phyloP scores from a whole-genome alignment of 1,284 basidiomycete species.

The Volvariella volvacea region DNA sequence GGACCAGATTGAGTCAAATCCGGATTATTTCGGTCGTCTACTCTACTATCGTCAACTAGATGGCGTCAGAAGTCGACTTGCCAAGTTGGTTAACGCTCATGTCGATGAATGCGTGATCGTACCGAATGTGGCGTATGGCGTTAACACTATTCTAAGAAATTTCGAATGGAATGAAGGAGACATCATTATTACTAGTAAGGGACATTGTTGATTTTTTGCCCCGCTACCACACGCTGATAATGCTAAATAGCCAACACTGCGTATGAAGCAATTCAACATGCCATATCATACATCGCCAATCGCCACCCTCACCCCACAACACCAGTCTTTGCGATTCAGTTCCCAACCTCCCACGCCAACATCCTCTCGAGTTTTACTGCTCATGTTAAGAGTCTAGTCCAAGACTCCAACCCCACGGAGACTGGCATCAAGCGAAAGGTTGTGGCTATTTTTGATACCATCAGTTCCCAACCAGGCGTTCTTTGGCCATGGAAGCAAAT shows the following conservation, averaged over 20 bases:
- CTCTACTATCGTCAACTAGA: not conserved
- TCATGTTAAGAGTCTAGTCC: no score
- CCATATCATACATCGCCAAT: constrained; percentile 24
- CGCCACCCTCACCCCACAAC: constrained; percentile 50
- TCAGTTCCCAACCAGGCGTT: constrained; percentile 61
- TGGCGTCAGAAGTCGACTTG: not conserved
- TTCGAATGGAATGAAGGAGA: constrained; percentile 39
- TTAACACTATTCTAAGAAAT: constrained; percentile 62
- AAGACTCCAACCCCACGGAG: constrained; percentile 10
- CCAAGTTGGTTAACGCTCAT: not conserved
- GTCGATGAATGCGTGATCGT: not conserved
- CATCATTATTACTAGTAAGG: constrained; percentile 23
- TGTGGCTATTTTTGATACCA: constrained; percentile 71
- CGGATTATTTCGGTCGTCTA: not conserved
- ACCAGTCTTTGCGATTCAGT: constrained; percentile 53
- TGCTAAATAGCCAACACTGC: not conserved
- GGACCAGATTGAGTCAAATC: not conserved
- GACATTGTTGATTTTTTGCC: not conserved
- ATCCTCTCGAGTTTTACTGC: constrained; percentile 44
- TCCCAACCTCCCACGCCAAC: constrained; percentile 34
- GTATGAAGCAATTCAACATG: constrained; percentile 37
- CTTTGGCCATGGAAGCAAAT: constrained; percentile 72
- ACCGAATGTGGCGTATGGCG: constrained; percentile 56
- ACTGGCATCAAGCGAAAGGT: constrained; percentile 37
- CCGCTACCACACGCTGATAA: not conserved